Conservation (phyloP, 805 yeast species). For the Lipomyces kockii region DNA sequence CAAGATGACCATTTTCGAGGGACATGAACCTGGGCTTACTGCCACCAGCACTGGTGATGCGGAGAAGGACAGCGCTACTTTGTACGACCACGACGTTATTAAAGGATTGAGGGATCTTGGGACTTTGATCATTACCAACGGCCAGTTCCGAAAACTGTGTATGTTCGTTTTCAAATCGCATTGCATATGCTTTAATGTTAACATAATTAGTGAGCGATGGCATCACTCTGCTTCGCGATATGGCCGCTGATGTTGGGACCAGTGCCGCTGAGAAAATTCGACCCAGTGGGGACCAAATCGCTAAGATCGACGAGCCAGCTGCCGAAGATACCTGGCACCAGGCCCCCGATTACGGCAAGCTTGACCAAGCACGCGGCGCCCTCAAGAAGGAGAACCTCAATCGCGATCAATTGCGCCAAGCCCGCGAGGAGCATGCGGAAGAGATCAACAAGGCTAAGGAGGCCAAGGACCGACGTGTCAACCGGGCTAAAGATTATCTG, state of each 20-base stretch:
- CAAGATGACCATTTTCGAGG: conserved; percentile 4
- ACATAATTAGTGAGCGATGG: conserved; percentile 23
- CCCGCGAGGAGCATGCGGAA: background rate
- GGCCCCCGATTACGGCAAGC: conserved; percentile 17
- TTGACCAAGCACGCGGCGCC: background rate
- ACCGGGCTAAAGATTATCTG: conserved; percentile 18
- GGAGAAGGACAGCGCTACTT: conserved; percentile 21
- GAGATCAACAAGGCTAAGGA: conserved; percentile 5
- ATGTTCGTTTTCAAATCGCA: conserved; percentile 9
- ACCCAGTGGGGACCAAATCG: conserved; percentile 28
- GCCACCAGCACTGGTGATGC: background rate
- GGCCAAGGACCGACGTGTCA: background rate
- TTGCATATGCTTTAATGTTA: background rate
- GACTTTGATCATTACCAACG: conserved; percentile 31
- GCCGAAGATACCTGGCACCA: conserved; percentile 28
- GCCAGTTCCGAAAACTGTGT: conserved; percentile 36
- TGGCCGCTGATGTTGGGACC: conserved; percentile 23
- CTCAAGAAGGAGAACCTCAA: conserved; percentile 7
- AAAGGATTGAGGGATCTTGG: conserved; percentile 29
- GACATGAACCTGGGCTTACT: background rate
- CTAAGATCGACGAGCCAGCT: conserved; percentile 29
- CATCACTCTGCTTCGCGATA: conserved; percentile 28
- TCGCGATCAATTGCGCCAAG: conserved; percentile 7
- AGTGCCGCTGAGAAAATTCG: conserved; percentile 17
- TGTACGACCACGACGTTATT: conserved; percentile 22